These are phyloP conservation scores for Penicillium flavigenum DNA, from an alignment of 495 filamentous ascomycete species.

Conservation along the genomic window DNA sequence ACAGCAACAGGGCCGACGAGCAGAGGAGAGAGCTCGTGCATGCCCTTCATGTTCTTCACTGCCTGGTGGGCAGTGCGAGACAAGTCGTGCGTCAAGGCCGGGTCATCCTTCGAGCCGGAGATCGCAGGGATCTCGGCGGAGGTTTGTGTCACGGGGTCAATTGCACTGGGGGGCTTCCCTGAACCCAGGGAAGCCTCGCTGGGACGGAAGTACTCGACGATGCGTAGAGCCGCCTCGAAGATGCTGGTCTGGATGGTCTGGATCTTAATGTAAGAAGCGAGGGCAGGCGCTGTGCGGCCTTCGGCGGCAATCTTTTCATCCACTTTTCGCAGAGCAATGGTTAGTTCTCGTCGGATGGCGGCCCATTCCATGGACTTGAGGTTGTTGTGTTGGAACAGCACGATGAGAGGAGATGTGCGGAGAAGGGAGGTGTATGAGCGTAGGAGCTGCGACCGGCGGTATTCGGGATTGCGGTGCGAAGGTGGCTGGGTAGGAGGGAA, in stretches of 20 bases:
- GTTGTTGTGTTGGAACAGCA: conserved; percentile 98
- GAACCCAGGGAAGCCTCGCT: conserved; percentile 32
- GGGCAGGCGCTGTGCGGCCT: conserved; percentile 39
- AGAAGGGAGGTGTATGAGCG: conserved; percentile 91
- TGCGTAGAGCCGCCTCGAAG: conserved; percentile 75
- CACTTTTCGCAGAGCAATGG: conserved; percentile 63
- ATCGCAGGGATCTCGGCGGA: conserved; percentile 36
- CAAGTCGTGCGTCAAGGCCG: conserved; percentile 69
- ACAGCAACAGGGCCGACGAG: conserved; percentile 77
- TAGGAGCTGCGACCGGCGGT: conserved; percentile 92
- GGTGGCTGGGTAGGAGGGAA: conserved; percentile 78
- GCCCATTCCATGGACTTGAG: conserved; percentile 84
- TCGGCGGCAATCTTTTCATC: conserved; percentile 55
- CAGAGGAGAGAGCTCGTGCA: conserved; percentile 70
- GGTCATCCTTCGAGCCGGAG: conserved; percentile 41
- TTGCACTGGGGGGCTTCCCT: conserved; percentile 36
- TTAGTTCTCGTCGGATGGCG: conserved; percentile 78
- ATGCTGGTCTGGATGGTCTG: conserved; percentile 86
- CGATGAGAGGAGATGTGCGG: conserved; percentile 80
- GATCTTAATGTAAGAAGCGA: conserved; percentile 64
- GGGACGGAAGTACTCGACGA: conserved; percentile 84
- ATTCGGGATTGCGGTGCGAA: conserved; percentile 79
- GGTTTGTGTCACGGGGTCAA: conserved; percentile 45
- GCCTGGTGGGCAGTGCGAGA: conserved; percentile 66
- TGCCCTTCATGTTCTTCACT: conserved; percentile 51